Conservation (phyloP, 208 protist genomes). For the Leishmania arabica region DNA sequence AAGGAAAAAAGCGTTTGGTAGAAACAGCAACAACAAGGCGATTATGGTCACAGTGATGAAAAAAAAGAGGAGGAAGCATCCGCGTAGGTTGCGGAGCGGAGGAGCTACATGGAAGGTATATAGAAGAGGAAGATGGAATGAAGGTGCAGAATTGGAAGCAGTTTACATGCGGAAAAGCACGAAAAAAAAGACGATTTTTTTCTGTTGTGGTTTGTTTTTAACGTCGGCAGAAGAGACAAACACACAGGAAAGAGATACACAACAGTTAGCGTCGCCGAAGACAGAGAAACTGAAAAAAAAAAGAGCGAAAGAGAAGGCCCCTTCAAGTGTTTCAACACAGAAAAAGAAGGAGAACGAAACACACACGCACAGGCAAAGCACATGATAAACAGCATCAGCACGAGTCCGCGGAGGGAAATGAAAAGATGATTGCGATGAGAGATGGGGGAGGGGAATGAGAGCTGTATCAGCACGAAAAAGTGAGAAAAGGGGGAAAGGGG, state of each 20-base stretch:
- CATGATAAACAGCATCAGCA: background rate
- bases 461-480: background rate
- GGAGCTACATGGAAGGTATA: background rate
- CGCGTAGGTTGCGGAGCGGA: background rate
- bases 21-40: background rate
- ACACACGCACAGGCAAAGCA: background rate
- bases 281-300: background rate
- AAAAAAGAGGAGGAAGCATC: background rate
- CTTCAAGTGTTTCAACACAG: background rate
- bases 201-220: background rate
- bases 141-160: background rate
- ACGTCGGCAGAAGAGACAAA: background rate
- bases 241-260: background rate
- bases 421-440: background rate
- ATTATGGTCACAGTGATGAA: background rate
- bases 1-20: background rate
- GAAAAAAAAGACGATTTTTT: background rate
- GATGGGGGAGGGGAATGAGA: background rate
- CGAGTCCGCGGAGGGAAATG: background rate
- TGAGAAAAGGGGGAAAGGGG: background rate
- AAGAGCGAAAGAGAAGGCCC: background rate
- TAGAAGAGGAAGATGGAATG: background rate
- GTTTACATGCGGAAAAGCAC: background rate
- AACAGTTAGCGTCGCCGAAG: background rate
- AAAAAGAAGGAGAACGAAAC: background rate